Conservation (phyloP, 352 stramenopile species). For the Phytopythium montanum region DNA sequence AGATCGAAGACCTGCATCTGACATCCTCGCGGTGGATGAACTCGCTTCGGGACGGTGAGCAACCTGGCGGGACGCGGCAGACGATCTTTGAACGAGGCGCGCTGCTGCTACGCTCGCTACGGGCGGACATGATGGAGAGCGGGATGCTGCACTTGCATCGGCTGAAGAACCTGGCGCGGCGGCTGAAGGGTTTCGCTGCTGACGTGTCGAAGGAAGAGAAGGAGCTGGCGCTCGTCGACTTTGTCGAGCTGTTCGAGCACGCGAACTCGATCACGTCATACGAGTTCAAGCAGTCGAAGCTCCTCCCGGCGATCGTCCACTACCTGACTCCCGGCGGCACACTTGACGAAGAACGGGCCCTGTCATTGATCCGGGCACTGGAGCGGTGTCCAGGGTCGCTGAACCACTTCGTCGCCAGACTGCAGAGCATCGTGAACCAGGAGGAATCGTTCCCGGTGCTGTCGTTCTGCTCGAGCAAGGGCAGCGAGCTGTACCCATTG, state of each 20-base stretch:
- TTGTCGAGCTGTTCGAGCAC: constrained; percentile 76
- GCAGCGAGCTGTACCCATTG: constrained; percentile 71
- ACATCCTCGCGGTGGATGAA: constrained; percentile 31
- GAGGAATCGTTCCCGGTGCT: constrained; percentile 64
- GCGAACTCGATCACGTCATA: constrained; percentile 77
- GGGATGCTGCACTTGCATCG: constrained; percentile 76
- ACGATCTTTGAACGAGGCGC: constrained; percentile 57
- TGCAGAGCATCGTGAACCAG: constrained; percentile 79
- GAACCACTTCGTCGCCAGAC: constrained; percentile 47
- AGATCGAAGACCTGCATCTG: constrained; percentile 60
- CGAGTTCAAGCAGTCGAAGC: constrained; percentile 80
- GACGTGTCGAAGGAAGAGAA: constrained; percentile 23
- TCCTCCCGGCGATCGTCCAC: constrained; percentile 58
- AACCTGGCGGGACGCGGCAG: constrained; percentile 11
- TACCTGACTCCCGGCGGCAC: constrained; percentile 37
- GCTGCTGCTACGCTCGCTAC: constrained; percentile 49
- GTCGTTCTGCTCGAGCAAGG: constrained; percentile 59
- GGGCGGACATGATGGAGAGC: constrained; percentile 67
- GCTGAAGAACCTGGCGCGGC: constrained; percentile 60
- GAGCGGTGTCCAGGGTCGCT: constrained; percentile 40
- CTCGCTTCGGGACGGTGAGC: constrained; percentile 11
- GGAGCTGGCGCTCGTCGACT: constrained; percentile 58
- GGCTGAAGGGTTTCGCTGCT: constrained; percentile 44
- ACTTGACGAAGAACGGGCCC: constrained; percentile 30
- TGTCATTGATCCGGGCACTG: constrained; percentile 41